These are phyloP conservation scores for Cryptococcus sp. DNA, from an alignment of 1,284 basidiomycete genomes.

Conservation along the genomic window DNA sequence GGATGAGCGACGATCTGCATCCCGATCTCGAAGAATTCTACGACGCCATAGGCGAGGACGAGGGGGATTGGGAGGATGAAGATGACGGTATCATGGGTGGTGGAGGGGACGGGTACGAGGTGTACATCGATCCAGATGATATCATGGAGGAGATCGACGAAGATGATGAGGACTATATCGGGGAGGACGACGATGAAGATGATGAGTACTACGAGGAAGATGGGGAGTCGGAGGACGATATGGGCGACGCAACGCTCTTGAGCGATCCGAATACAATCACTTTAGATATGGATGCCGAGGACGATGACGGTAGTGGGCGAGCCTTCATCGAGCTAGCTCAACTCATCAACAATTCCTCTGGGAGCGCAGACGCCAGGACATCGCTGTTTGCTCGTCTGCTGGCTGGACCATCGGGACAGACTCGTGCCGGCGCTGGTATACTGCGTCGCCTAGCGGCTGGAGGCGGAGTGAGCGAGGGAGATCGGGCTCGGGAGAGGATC, in stretches of 20 bases:
- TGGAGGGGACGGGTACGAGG: conserved; percentile 22
- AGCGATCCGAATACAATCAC: conserved; percentile 10
- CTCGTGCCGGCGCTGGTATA: background rate
- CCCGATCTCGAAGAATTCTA: conserved; percentile 31
- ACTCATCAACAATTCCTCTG: conserved; percentile 21
- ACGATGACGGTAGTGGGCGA: conserved; percentile 17
- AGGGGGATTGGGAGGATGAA: conserved; percentile 22
- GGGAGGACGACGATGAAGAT: conserved; percentile 27
- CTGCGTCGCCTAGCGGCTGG: conserved; percentile 5
- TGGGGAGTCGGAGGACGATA: conserved; percentile 22
- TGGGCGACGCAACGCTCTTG: conserved; percentile 6
- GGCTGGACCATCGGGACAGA: conserved; percentile 4
- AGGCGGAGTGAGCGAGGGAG: conserved; percentile 15
- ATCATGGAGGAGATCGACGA: conserved; percentile 24
- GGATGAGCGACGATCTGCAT: conserved; percentile 23
- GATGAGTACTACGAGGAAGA: conserved; percentile 10
- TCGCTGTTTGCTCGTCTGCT: conserved; percentile 30
- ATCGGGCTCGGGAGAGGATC: conserved; percentile 18
- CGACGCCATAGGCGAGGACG: conserved; percentile 16
- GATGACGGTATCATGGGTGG: background rate
- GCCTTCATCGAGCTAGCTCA: conserved; percentile 27
- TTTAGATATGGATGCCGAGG: conserved; percentile 32
- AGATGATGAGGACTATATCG: conserved; percentile 22
- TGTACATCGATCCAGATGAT: conserved; percentile 27
- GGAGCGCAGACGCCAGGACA: conserved; percentile 11